Percentiles rank a stretch among this genome's conserved stretches.
phyloP scores from a whole-genome alignment of 1,284 basidiomycete species.

The Heliocybe sulcata region DNA sequence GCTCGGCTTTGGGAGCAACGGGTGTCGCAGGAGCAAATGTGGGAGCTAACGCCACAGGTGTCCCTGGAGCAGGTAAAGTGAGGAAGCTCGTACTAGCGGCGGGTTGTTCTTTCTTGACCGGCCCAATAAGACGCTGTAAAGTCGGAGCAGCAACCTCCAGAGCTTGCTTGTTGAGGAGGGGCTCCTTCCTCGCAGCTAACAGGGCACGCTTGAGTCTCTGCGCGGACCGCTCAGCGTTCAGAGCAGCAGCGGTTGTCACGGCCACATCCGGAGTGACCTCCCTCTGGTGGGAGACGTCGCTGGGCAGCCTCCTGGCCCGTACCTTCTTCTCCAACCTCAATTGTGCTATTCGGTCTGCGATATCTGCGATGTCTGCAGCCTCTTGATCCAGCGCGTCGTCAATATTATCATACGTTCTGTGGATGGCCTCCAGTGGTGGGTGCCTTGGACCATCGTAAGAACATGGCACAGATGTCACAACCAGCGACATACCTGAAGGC shows the following conservation, averaged over 20 bases:
- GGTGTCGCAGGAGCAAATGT: not conserved
- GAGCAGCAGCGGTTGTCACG: constrained; percentile 64
- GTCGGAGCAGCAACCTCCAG: constrained; percentile 24
- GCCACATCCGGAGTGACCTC: constrained; percentile 59
- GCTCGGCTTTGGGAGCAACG: not conserved
- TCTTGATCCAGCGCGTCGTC: constrained; percentile 63
- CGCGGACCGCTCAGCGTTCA: constrained; percentile 71
- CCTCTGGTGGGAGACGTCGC: constrained; percentile 13
- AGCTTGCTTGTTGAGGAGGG: constrained; percentile 55
- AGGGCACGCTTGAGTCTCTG: constrained; percentile 63
- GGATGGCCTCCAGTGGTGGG: constrained; percentile 78
- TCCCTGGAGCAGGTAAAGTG: no score
- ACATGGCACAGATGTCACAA: not conserved
- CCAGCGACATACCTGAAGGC: constrained; percentile 38
- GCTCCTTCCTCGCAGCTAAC: constrained; percentile 51
- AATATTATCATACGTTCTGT: constrained; percentile 80
- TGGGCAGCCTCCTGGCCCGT: not conserved
- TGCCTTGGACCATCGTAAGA: constrained; percentile 40
- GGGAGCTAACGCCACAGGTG: constrained; percentile 1
- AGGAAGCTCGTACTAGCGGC: not conserved
- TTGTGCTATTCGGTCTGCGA: constrained; percentile 49
- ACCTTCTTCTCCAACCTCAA: constrained; percentile 31
- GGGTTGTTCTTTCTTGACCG: constrained; percentile 28
- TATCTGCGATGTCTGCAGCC: constrained; percentile 45
- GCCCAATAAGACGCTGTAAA: constrained; percentile 21